Evolutionary conservation across 345 rosid genomes (phyloP), one percentile per base, ranked within the genome.

Genomic region (Ceriops decandra): DNA sequence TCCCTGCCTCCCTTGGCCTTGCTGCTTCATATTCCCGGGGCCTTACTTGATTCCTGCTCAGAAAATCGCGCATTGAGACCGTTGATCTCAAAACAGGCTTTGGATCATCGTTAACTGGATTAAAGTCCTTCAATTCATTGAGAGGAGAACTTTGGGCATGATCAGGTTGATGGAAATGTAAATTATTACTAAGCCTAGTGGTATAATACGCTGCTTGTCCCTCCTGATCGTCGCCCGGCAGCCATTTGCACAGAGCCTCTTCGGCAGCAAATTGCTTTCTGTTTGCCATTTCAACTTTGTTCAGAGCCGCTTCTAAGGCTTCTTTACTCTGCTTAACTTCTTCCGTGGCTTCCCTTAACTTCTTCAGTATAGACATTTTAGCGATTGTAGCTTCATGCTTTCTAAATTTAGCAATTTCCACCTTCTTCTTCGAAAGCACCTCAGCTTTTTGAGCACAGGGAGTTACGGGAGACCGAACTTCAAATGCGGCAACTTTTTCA

Each of bases 31-130:
- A 80, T 24, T 86, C 89, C 63, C 87, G 85, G 0, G 87, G 74
- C 49, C 46, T 61, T 56, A 82, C 80, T 79, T 88, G 99, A 82
- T 91, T 91, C 77, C 86, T 84, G 80, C 88, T 86, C 24, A 95
- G 85, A n/a, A 95, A 83, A 69, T 95, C 96, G 7, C 96, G 82
- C 97, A 95, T 95, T 9, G 99, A 95, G 73, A 95, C 87, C 1
- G 86, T 87, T 57, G 96, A 68, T 80, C 82, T 88, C 28, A 82
- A 11, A 65, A 81, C 82, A 10, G 92, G 91, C 76, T 78, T 88
- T 5, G 83, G 71, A 27, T 75, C 83, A 19, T 80, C 78, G 3
- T 60, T 66, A 4, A 52, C 63, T 31, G 75, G 58, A 35, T 64
- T 75, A 2, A 70, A 68, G 42, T 77, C 76, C 75, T 69, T 83